These are phyloP conservation scores for Cardiospermum halicacabum DNA, from an alignment of 345 rosid genomes.

Conservation along the genomic window DNA sequence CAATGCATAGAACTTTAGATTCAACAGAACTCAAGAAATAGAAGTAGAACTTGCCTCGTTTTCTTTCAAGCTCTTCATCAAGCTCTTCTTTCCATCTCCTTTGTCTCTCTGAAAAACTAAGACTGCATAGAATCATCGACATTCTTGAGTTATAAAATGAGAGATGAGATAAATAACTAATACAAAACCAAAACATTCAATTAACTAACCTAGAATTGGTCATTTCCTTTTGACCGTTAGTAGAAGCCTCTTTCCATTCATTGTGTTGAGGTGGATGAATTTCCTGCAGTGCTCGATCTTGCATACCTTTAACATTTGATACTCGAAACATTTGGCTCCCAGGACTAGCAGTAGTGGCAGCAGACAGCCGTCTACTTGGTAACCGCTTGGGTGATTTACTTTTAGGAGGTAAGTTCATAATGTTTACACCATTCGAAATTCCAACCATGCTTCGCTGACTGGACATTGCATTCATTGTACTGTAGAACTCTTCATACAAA, in stretches of 20 bases:
- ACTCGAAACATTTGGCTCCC: constrained; percentile 24
- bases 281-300: constrained; percentile 45
- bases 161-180: background rate
- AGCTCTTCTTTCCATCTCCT: constrained; percentile 89
- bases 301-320: constrained; percentile 31
- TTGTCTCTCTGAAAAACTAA: constrained; percentile 60
- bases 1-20: background rate
- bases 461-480: constrained; percentile 52
- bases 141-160: constrained; percentile 13
- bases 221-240: constrained; percentile 33
- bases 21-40: background rate
- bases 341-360: constrained; percentile 37
- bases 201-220: constrained; percentile 48
- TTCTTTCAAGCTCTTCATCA: constrained; percentile 68
- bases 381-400: constrained; percentile 71
- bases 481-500: constrained; percentile 77
- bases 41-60: constrained; percentile 45
- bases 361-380: constrained; percentile 74
- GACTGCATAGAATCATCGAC: constrained; percentile 20
- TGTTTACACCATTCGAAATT: constrained; percentile 36
- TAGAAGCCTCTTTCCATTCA: constrained; percentile 37
- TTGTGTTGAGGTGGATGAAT: constrained; percentile 42
- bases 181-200: constrained; percentile 14
- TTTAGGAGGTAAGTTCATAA: constrained; percentile 66
- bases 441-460: constrained; percentile 38